Evolutionary conservation across 495 filamentous ascomycete species (phyloP).

Genomic region (Annulohypoxylon nitens): DNA sequence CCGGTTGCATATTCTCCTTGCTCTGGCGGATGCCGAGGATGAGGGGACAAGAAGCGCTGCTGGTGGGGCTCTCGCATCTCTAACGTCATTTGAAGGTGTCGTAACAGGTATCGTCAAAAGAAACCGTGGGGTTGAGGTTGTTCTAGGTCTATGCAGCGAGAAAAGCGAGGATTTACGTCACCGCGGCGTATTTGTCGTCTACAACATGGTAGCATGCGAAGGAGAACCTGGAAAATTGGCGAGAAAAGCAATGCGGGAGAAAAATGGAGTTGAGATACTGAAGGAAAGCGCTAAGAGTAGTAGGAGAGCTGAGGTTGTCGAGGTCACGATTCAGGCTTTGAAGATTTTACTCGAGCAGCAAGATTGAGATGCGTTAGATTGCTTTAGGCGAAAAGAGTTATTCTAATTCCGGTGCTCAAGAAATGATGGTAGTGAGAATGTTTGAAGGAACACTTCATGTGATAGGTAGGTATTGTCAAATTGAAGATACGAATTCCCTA

Average conservation of each 20-base stretch:
- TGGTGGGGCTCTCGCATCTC: constrained; percentile 86
- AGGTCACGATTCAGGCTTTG: constrained; percentile 72
- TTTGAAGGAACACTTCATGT: neutral
- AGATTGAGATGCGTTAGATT: constrained; percentile 26
- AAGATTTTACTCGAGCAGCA: constrained; percentile 68
- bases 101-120: constrained; percentile 76
- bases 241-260: constrained; percentile 59
- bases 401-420: neutral
- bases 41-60: constrained; percentile 82
- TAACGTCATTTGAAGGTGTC: constrained; percentile 80
- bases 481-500: neutral
- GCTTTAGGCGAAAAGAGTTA: neutral
- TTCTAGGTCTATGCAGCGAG: constrained; percentile 81
- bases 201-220: constrained; percentile 68
- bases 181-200: constrained; percentile 80
- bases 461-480: neutral
- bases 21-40: constrained; percentile 88
- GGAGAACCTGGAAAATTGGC: constrained; percentile 66
- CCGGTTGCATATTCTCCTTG: constrained; percentile 84
- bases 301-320: constrained; percentile 71
- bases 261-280: constrained; percentile 70
- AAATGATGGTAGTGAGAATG: neutral
- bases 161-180: constrained; percentile 80
- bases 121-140: constrained; percentile 74
- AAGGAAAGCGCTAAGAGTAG: constrained; percentile 74